Conservation (phyloP, 345 rosid genomes). For the Trapa bicornis region DNA sequence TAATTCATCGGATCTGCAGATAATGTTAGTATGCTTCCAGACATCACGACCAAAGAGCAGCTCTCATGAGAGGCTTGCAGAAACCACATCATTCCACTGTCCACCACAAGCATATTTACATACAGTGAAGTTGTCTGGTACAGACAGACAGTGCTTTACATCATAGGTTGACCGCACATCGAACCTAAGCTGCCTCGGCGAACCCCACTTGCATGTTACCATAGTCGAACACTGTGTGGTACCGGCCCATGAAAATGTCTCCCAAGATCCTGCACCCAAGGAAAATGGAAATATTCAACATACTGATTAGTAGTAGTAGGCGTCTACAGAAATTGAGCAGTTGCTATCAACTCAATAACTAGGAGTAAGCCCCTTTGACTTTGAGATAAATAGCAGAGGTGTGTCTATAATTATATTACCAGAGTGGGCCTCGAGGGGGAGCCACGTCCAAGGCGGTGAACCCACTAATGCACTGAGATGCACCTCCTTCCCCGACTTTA, state of each 20-base stretch:
- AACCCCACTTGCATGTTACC: conserved; percentile 70
- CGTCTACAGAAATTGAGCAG: background rate
- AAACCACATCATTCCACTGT: too few relatives aligned
- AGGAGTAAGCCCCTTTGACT: too few relatives aligned
- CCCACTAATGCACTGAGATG: conserved; percentile 49
- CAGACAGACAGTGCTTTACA: background rate
- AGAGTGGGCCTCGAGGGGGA: conserved; percentile 53
- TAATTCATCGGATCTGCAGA: too few relatives aligned
- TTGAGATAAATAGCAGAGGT: too few relatives aligned
- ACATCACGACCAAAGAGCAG: too few relatives aligned
- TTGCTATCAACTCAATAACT: background rate
- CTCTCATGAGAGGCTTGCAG: too few relatives aligned
- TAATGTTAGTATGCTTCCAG: too few relatives aligned
- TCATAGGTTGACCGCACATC: background rate
- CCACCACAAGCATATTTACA: too few relatives aligned
- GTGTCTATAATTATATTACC: conserved; percentile 15
- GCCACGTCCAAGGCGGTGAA: conserved; percentile 42
- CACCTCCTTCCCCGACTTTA: conserved; percentile 42
- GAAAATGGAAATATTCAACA: background rate
- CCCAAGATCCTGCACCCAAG: conserved; percentile 66
- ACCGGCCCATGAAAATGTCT: conserved; percentile 79
- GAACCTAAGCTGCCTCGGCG: conserved; percentile 63
- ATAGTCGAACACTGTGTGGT: conserved; percentile 60
- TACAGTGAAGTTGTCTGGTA: too few relatives aligned
- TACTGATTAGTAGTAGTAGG: background rate